These are phyloP conservation scores for Phytophthora quininea DNA, from an alignment of 352 stramenopile species.

Conservation along the genomic window DNA sequence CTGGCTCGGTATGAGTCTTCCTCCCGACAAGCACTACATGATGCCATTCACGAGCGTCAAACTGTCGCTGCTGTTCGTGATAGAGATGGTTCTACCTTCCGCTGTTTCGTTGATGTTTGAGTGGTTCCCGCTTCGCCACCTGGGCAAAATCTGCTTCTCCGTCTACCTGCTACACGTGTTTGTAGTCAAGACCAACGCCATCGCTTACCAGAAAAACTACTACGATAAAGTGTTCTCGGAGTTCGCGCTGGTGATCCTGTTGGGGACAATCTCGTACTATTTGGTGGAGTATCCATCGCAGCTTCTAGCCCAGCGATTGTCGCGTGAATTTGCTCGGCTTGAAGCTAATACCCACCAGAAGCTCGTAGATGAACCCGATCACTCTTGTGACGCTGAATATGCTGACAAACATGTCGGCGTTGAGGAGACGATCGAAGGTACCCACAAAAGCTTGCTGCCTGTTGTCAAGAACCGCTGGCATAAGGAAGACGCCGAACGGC, in stretches of 20 bases:
- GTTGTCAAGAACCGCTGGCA: background rate
- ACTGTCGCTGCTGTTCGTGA: background rate
- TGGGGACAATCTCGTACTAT: constrained; percentile 32
- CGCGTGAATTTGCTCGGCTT: background rate
- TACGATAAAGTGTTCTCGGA: constrained; percentile 7
- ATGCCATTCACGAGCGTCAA: constrained; percentile 1
- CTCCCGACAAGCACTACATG: background rate
- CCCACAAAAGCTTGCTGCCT: background rate
- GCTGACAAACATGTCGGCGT: background rate
- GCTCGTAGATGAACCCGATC: background rate
- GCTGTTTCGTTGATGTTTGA: too few relatives aligned
- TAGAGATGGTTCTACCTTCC: too few relatives aligned
- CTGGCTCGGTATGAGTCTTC: background rate
- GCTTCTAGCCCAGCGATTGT: constrained; percentile 10
- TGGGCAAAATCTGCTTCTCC: constrained; percentile 9
- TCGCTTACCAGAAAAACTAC: background rate
- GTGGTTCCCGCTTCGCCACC: constrained; percentile 17
- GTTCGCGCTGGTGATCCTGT: constrained; percentile 22
- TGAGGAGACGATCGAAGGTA: background rate
- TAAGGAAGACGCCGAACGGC: background rate
- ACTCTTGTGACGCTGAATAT: background rate
- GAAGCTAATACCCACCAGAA: background rate
- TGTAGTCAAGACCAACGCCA: constrained; percentile 16
- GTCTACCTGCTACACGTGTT: constrained; percentile 45
- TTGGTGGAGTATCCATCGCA: constrained; percentile 43